phyloP scores from a whole-genome alignment of 306 rosid species.

The Comarum palustre region DNA sequence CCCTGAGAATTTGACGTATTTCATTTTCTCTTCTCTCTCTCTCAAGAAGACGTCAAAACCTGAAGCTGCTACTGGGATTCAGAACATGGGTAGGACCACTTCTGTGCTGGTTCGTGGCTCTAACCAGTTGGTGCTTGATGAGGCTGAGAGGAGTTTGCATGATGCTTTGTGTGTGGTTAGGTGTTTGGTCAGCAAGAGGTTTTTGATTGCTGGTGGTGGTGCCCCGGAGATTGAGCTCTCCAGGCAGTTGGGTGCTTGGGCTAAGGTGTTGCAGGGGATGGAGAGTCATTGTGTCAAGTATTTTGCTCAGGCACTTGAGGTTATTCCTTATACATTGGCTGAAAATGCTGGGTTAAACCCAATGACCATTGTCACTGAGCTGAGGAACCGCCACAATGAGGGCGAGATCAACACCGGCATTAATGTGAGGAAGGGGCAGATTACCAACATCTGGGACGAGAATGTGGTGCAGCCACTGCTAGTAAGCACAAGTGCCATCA shows the following conservation, averaged over 20 bases:
- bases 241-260: slow-evolving; percentile 97
- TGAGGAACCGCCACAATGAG: slow-evolving; percentile 91
- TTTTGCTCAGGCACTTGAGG: slow-evolving; percentile 97
- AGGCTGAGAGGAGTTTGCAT: slow-evolving; percentile 92
- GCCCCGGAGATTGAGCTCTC: slow-evolving; percentile 98
- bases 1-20: too few relatives aligned
- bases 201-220: slow-evolving; percentile 94
- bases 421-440: slow-evolving; percentile 99
- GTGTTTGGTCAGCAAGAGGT: slow-evolving; percentile 85
- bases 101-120: slow-evolving; percentile 93
- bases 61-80: slow-evolving; percentile 81
- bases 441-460: slow-evolving; percentile 96
- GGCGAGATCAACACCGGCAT: slow-evolving; percentile 94
- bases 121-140: slow-evolving; percentile 75
- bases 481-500: slow-evolving; percentile 91
- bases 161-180: slow-evolving; percentile 97
- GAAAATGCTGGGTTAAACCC: slow-evolving; percentile 98
- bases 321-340: slow-evolving; percentile 85
- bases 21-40: too few relatives aligned
- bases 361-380: slow-evolving; percentile 86
- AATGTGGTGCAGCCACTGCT: slow-evolving; percentile 99
- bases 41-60: too few relatives aligned
- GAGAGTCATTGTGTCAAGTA: slow-evolving; percentile 85
- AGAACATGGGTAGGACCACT: slow-evolving; percentile 89
- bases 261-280: slow-evolving; percentile 96